Evolutionary conservation across 169 alveolate genomes (phyloP).

Genomic region (Cryptosporidium baileyi): DNA sequence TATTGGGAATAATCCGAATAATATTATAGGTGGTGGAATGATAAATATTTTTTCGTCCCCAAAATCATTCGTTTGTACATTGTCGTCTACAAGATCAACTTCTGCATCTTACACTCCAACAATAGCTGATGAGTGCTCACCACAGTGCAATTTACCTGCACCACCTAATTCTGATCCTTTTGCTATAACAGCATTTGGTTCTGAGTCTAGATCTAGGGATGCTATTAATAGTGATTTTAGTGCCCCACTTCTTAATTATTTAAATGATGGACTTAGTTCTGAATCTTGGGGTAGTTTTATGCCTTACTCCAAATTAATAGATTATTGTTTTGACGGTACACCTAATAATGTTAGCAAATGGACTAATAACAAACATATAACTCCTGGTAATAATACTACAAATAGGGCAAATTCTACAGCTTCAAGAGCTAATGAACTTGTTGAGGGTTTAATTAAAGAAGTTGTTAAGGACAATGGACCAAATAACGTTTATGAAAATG

Average conservation of each 20-base stretch:
- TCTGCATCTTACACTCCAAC: slow-evolving; percentile 49
- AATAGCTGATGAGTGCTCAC: slow-evolving; percentile 54
- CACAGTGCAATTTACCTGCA: slow-evolving; percentile 49
- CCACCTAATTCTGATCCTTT: slow-evolving; percentile 66
- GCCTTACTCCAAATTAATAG: slow-evolving; percentile 43
- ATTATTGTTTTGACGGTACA: slow-evolving; percentile 36
- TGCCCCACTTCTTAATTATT: slow-evolving; percentile 58
- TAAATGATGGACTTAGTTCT: slow-evolving; percentile 38
- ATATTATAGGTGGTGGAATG: not conserved
- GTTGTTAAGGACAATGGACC: slow-evolving; percentile 16
- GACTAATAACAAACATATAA: not conserved
- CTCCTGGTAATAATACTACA: not conserved
- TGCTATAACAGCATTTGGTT: slow-evolving; percentile 21
- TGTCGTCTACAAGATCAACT: slow-evolving; percentile 60
- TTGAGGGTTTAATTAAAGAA: not conserved
- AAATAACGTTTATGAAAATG: slow-evolving; percentile 12
- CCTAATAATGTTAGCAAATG: not conserved
- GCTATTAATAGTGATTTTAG: slow-evolving; percentile 27
- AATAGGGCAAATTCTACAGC: not conserved
- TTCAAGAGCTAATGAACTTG: slow-evolving; percentile 8
- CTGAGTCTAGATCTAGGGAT: slow-evolving; percentile 12
- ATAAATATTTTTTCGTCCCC: slow-evolving; percentile 57
- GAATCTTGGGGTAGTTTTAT: slow-evolving; percentile 65
- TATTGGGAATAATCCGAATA: not conserved
- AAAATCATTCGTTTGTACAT: slow-evolving; percentile 24